These are phyloP conservation scores for Ascocoryne sarcoides DNA, from an alignment of 2,329 filamentous ascomycete genomes.

Conservation along the genomic window DNA sequence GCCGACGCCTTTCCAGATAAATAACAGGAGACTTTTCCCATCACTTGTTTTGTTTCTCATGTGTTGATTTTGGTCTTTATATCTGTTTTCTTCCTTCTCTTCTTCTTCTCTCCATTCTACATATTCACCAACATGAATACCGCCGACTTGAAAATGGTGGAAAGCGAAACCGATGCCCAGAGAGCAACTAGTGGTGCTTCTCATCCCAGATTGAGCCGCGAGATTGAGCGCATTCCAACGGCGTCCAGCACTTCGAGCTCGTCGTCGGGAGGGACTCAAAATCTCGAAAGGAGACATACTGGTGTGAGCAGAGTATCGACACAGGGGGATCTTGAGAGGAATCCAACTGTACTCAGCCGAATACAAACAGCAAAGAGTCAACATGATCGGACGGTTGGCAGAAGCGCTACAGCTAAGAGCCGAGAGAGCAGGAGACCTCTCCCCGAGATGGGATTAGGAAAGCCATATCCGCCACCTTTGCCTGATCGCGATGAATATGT, in stretches of 20 bases:
- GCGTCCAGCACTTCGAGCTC: constrained; percentile 43
- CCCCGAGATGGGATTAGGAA: constrained; percentile 64
- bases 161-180: constrained; percentile 42
- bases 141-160: constrained; percentile 20
- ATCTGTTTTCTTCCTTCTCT: not conserved
- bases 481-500: constrained; percentile 69
- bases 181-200: constrained; percentile 19
- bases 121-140: constrained; percentile 19
- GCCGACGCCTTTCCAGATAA: not conserved
- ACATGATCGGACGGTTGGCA: constrained; percentile 64
- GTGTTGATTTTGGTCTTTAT: not conserved
- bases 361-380: constrained; percentile 65
- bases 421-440: constrained; percentile 49
- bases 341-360: constrained; percentile 60
- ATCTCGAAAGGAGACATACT: constrained; percentile 31
- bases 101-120: not conserved
- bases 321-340: constrained; percentile 57
- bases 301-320: constrained; percentile 55
- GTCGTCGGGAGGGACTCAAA: constrained; percentile 31
- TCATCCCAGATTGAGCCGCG: constrained; percentile 32
- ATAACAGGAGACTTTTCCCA: not conserved
- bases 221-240: constrained; percentile 53
- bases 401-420: constrained; percentile 32
- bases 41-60: not conserved
- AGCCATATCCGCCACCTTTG: constrained; percentile 61